Percentiles rank a stretch among this genome's conserved stretches.
Conservation (phyloP, 768 basidiomycete genomes). For the Lenzites betulinus region DNA sequence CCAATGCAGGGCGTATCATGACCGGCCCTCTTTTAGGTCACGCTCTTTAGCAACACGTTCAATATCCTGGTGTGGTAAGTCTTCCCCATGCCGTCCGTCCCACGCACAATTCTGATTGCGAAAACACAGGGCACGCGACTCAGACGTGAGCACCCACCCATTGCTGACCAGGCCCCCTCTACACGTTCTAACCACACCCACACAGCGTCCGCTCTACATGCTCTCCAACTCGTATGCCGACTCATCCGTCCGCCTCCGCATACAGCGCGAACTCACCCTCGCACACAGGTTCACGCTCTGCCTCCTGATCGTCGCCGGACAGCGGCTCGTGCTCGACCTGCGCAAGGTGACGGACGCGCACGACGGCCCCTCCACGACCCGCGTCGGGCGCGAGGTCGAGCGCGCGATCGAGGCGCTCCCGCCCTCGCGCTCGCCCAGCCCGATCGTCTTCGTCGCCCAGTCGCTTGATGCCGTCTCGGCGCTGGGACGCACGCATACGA, state of each 20-base stretch:
- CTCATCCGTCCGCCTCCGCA: no score
- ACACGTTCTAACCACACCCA: background rate
- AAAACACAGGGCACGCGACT: slow-evolving; percentile 1
- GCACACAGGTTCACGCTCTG: slow-evolving; percentile 11
- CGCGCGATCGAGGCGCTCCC: slow-evolving; percentile 18
- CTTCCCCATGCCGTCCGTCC: background rate
- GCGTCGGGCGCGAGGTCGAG: slow-evolving; percentile 21
- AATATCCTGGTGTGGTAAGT: slow-evolving; percentile 20
- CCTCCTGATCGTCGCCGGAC: slow-evolving; percentile 20
- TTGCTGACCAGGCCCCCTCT: no score
- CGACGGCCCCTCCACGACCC: slow-evolving; percentile 17
- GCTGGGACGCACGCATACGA: background rate
- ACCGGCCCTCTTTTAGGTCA: background rate
- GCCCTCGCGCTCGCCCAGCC: slow-evolving; percentile 11
- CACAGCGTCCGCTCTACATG: slow-evolving; percentile 20
- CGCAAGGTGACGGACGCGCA: slow-evolving; percentile 12
- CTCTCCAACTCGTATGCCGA: slow-evolving; percentile 12
- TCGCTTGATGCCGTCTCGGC: background rate
- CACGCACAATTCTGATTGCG: background rate
- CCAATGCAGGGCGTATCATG: background rate
- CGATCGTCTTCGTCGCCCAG: slow-evolving; percentile 10
- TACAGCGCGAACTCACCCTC: no score
- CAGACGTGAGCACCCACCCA: slow-evolving; percentile 1
- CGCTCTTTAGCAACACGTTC: slow-evolving; percentile 10
- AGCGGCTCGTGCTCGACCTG: slow-evolving; percentile 24